These are phyloP conservation scores for Solanum hybrid DNA, from an alignment of 305 asterid species.

Conservation along the genomic window DNA sequence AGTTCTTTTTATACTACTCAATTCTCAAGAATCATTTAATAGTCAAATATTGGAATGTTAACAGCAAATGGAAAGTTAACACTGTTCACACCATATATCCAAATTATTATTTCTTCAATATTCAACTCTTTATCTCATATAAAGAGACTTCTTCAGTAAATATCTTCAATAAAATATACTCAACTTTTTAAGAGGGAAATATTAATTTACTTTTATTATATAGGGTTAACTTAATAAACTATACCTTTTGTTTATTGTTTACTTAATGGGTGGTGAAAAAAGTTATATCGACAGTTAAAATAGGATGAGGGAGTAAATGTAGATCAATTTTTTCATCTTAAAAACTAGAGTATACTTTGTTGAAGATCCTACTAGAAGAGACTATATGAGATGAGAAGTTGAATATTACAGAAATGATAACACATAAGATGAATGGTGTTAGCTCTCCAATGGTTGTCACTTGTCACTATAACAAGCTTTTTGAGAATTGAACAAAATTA, in stretches of 20 bases:
- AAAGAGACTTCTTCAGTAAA: not conserved
- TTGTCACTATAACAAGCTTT: not conserved
- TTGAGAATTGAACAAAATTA: not conserved
- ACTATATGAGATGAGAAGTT: not conserved
- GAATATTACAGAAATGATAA: not conserved
- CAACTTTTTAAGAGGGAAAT: not conserved
- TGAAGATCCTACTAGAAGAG: not conserved
- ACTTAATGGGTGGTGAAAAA: not conserved
- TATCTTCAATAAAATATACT: not conserved
- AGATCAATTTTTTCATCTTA: not conserved
- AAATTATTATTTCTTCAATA: not conserved
- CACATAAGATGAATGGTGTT: not conserved
- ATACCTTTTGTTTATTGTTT: not conserved
- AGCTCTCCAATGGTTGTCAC: not conserved
- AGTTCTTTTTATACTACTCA: not conserved
- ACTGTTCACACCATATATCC: not conserved
- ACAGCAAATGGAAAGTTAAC: not conserved
- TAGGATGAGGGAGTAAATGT: not conserved
- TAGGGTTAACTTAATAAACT: not conserved
- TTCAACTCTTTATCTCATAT: not conserved
- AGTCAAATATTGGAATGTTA: not conserved
- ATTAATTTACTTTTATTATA: not conserved
- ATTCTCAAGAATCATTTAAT: not conserved
- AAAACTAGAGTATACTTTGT: not conserved
- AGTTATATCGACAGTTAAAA: not conserved